These are phyloP conservation scores for Wallacemonas sp. DNA, from an alignment of 208 protist species.

Conservation along the genomic window DNA sequence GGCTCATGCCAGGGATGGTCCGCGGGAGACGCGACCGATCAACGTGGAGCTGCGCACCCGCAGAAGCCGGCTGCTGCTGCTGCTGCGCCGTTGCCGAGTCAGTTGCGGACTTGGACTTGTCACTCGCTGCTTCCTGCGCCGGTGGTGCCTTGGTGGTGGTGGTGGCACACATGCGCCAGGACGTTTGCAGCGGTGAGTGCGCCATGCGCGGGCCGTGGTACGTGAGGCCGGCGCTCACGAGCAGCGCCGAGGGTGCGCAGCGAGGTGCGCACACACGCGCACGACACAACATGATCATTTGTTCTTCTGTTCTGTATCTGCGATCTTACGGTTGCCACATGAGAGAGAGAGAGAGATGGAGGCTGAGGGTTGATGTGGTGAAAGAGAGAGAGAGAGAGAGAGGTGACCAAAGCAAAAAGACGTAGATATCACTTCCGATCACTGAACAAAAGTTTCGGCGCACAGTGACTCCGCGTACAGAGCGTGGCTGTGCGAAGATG, in stretches of 20 bases:
- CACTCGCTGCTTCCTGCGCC: background rate
- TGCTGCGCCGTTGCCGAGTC: background rate
- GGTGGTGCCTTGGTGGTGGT: no score
- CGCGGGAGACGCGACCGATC: conserved; percentile 53
- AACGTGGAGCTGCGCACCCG: conserved; percentile 19
- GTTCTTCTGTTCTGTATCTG: no score
- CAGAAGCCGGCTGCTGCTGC: background rate
- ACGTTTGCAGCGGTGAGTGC: background rate
- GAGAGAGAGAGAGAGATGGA: conserved; percentile 9
- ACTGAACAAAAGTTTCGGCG: no score
- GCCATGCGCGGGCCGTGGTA: no score
- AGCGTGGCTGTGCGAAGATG: no score
- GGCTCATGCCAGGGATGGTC: conserved; percentile 73
- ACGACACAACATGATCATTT: background rate
- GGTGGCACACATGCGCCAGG: background rate
- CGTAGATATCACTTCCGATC: no score
- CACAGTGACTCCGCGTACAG: no score
- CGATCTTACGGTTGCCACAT: no score
- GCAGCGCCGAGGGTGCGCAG: background rate
- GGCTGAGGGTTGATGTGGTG: background rate
- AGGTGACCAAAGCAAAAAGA: no score
- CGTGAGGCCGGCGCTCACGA: no score
- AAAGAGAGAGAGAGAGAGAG: background rate
- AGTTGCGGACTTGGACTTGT: background rate
- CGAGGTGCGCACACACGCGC: background rate